Evolutionary conservation across 2,329 filamentous ascomycete genomes (phyloP).

Genomic region (Diaporthe ilicicola): DNA sequence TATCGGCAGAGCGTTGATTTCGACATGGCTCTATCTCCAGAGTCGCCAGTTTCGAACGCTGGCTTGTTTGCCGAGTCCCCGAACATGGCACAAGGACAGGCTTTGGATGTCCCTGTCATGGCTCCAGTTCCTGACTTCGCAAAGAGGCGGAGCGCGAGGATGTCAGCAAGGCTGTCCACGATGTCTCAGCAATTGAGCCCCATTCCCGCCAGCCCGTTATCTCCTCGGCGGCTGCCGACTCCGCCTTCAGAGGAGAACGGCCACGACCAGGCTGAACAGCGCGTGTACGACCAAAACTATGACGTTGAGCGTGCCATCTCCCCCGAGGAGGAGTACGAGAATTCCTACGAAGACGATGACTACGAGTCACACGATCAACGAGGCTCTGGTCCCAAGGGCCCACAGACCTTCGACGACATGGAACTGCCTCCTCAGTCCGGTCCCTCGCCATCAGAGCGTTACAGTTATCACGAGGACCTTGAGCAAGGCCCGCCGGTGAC

Average conservation of each 20-base stretch:
- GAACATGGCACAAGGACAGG: slow-evolving; percentile 3
- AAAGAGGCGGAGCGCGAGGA: neutral
- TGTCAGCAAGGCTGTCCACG: neutral
- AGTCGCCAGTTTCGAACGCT: neutral
- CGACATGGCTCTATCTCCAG: neutral
- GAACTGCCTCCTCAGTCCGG: slow-evolving; percentile 5
- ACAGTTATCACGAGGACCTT: slow-evolving; percentile 19
- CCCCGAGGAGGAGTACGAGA: slow-evolving; percentile 12
- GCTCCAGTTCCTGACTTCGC: neutral
- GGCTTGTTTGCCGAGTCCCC: slow-evolving; percentile 18
- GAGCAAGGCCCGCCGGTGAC: slow-evolving; percentile 9
- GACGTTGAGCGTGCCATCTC: slow-evolving; percentile 17
- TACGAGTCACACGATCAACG: neutral
- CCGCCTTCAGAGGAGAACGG: slow-evolving; percentile 21
- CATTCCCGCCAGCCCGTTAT: slow-evolving; percentile 26
- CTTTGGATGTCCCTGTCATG: neutral
- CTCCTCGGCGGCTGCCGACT: slow-evolving; percentile 25
- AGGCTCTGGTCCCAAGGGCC: neutral
- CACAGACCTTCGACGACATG: slow-evolving; percentile 31
- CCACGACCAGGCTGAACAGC: neutral
- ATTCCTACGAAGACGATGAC: slow-evolving; percentile 22
- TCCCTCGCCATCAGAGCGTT: neutral
- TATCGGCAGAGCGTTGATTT: slow-evolving; percentile 30
- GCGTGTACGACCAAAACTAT: slow-evolving; percentile 1
- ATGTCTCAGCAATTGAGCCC: slow-evolving; percentile 15